phyloP scores from a whole-genome alignment of 306 rosid species.

The Lotus japonicus region DNA sequence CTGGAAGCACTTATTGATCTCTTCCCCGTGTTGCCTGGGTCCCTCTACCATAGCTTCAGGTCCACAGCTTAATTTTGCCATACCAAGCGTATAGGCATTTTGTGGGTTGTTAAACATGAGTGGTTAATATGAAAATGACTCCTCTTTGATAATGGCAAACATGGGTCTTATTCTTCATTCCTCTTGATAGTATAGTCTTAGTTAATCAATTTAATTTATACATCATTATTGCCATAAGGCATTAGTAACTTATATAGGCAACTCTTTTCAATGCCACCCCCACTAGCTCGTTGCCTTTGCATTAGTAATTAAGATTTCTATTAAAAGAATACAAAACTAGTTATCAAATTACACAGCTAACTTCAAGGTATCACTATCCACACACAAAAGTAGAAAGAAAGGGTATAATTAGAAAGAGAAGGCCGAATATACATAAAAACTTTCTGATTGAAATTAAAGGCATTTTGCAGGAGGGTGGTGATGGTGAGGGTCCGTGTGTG shows the following conservation, averaged over 20 bases:
- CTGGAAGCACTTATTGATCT: neutral
- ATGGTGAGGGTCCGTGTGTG: constrained; percentile 13
- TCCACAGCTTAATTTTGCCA: constrained; percentile 16
- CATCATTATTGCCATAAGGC: constrained; percentile 16
- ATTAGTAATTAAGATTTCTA: neutral
- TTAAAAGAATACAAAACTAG: neutral
- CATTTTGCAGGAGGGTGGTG: constrained; percentile 14
- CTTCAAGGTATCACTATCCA: neutral
- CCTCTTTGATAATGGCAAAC: constrained; percentile 23
- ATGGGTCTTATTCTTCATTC: constrained; percentile 21
- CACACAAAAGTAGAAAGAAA: neutral
- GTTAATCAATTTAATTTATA: constrained; percentile 21
- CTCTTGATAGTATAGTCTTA: neutral
- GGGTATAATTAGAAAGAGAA: neutral
- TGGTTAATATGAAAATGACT: constrained; percentile 27
- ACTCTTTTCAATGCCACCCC: constrained; percentile 9
- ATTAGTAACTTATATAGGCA: constrained; percentile 9
- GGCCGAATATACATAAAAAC: neutral
- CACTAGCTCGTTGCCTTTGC: constrained; percentile 14
- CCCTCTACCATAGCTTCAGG: constrained; percentile 1
- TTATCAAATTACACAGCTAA: neutral
- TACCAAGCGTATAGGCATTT: constrained; percentile 18
- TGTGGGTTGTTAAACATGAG: constrained; percentile 23
- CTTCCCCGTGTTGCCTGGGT: neutral
- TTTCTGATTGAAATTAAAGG: constrained; percentile 11